These are phyloP conservation scores for Citrus sinensis DNA, from an alignment of 345 rosid genomes.

Conservation along the genomic window DNA sequence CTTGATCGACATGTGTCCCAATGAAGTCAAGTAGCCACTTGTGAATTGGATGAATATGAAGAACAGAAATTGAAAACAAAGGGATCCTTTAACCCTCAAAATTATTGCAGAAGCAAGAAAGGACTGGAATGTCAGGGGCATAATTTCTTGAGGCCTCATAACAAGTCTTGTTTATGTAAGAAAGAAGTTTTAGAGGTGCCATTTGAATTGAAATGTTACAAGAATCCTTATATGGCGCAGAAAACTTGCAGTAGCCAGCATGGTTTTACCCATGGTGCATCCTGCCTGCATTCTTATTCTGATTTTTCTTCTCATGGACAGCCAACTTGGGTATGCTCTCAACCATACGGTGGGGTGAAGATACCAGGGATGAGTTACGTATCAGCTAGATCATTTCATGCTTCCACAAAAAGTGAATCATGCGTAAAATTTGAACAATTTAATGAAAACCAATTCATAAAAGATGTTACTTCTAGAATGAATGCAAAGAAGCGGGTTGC, in stretches of 20 bases:
- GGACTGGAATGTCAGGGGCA: not conserved
- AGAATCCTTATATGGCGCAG: not conserved
- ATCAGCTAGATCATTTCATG: not conserved
- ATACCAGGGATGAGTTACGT: not conserved
- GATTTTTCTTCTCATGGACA: not conserved
- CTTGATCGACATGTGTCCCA: not conserved
- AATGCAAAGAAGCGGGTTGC: conserved; percentile 17
- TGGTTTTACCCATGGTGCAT: not conserved
- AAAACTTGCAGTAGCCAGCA: not conserved
- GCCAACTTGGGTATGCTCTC: not conserved
- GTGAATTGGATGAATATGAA: not conserved
- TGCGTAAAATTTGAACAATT: not conserved
- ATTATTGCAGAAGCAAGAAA: not conserved
- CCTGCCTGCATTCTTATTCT: not conserved
- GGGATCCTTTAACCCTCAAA: not conserved
- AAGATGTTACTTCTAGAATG: conserved; percentile 1
- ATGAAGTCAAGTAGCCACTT: not conserved
- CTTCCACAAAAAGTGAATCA: conserved; percentile 1
- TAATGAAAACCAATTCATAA: not conserved
- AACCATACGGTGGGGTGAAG: conserved; percentile 1
- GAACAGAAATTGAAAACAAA: not conserved
- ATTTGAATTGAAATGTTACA: not conserved
- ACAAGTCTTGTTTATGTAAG: not conserved
- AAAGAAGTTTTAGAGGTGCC: not conserved
- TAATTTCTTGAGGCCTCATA: not conserved